A percentile compares a stretch with the other conserved stretches of the same genome.
Conservation (phyloP, 2,329 filamentous ascomycete genomes). For the Teratosphaeria nubilosa region DNA sequence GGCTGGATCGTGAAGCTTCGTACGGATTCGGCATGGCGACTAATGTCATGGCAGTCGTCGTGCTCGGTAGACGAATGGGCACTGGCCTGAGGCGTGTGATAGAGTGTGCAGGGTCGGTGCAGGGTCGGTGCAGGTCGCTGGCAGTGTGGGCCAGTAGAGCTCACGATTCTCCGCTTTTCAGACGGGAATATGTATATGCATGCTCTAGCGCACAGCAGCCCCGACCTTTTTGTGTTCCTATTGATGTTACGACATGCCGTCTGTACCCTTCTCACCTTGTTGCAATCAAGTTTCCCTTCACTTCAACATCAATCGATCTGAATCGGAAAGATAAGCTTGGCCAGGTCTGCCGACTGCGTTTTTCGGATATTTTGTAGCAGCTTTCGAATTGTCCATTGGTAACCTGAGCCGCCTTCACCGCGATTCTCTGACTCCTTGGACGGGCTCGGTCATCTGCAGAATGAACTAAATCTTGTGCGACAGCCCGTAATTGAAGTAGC, state of each 20-base stretch:
- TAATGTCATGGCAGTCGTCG: not conserved
- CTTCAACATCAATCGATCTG: not conserved
- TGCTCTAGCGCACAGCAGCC: slow-evolving; percentile 1
- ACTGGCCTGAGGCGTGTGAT: not conserved
- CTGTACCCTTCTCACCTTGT: not conserved
- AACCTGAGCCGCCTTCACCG: not conserved
- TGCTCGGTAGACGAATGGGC: not conserved
- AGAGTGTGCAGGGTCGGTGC: not conserved
- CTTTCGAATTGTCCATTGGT: no score
- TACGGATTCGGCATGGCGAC: not conserved
- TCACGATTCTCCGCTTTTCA: not conserved
- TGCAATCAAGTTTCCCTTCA: not conserved
- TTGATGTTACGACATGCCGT: not conserved
- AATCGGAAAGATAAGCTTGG: not conserved
- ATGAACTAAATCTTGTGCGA: not conserved
- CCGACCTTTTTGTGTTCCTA: not conserved
- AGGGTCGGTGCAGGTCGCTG: no score
- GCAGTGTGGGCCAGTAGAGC: not conserved
- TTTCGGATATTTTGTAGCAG: not conserved
- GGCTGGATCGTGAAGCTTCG: not conserved
- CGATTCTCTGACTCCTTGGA: not conserved
- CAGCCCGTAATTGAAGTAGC: not conserved
- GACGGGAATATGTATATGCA: slow-evolving; percentile 2
- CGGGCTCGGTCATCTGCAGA: not conserved
- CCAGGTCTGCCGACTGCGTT: not conserved